A percentile compares a stretch with the other conserved stretches of the same genome.
phyloP scores from a whole-genome alignment of 495 filamentous ascomycete species.

The Usnea hakonensis region DNA sequence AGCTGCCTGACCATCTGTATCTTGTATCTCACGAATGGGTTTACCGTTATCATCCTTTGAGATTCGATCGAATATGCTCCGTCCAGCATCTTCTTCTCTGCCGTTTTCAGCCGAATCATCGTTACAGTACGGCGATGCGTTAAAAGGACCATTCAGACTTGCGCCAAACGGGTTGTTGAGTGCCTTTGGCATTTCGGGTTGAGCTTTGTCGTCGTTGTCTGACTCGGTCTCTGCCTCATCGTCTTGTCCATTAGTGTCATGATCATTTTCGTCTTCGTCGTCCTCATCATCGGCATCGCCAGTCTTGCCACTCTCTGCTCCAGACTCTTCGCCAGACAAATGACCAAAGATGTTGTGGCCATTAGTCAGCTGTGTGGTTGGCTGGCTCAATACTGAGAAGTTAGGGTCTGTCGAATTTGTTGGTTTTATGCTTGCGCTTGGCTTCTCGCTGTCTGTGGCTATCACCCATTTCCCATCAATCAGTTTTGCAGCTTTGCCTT shows the following conservation, averaged over 20 bases:
- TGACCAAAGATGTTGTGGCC: conserved; percentile 54
- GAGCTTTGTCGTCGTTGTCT: conserved; percentile 29
- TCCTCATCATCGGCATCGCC: conserved; percentile 27
- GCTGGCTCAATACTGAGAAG: conserved; percentile 23
- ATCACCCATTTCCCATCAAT: conserved; percentile 16
- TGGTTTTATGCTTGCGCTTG: not conserved
- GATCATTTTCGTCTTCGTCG: conserved; percentile 36
- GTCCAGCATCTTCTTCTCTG: conserved; percentile 22
- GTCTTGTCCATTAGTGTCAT: conserved; percentile 39
- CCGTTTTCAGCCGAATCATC: conserved; percentile 23
- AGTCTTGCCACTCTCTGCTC: conserved; percentile 38
- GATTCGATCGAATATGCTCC: conserved; percentile 54
- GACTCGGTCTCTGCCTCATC: conserved; percentile 20
- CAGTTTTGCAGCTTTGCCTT: not conserved
- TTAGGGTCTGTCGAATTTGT: conserved; percentile 26
- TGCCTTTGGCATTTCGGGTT: conserved; percentile 21
- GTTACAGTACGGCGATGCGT: conserved; percentile 3
- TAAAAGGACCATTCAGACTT: not conserved
- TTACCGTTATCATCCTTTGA: conserved; percentile 42
- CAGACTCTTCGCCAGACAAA: conserved; percentile 47
- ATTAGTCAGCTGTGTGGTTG: conserved; percentile 15
- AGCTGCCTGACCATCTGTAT: conserved; percentile 19
- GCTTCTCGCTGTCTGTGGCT: conserved; percentile 20
- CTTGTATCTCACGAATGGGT: conserved; percentile 33
- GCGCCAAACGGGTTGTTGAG: conserved; percentile 20